A percentile compares a stretch with the other conserved stretches of the same genome.
These are phyloP conservation scores for Gentiana macrophylla DNA, from an alignment of 257 asterid species.

Conservation along the genomic window DNA sequence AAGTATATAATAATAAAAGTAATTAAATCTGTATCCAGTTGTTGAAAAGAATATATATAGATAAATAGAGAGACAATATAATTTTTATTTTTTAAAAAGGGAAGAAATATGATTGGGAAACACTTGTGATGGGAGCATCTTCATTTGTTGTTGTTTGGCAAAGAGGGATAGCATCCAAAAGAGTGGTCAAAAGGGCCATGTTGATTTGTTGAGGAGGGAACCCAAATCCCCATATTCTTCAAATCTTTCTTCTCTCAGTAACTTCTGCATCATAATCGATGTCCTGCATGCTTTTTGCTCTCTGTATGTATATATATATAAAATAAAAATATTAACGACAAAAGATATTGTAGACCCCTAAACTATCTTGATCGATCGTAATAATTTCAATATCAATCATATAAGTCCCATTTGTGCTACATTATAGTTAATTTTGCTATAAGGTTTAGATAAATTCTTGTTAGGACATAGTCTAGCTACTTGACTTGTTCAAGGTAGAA, in stretches of 20 bases:
- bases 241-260: conserved; percentile 26
- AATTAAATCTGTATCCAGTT: too few relatives aligned
- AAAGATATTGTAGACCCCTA: too few relatives aligned
- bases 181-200: conserved; percentile 26
- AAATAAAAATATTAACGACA: background rate
- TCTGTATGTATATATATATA: conserved; percentile 18
- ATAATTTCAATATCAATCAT: background rate
- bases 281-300: conserved; percentile 49
- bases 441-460: too few relatives aligned
- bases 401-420: background rate
- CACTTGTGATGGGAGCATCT: conserved; percentile 10
- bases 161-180: conserved; percentile 31
- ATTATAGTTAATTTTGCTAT: too few relatives aligned
- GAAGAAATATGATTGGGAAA: conserved; percentile 14
- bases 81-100: conserved; percentile 7
- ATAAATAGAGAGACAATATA: background rate
- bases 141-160: conserved; percentile 33
- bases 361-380: too few relatives aligned
- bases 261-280: conserved; percentile 32
- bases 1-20: too few relatives aligned
- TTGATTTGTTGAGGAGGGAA: conserved; percentile 16
- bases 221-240: conserved; percentile 6
- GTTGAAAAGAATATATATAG: too few relatives aligned
- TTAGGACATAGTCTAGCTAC: too few relatives aligned
- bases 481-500: too few relatives aligned